A percentile compares a stretch with the other conserved stretches of the same genome.
Evolutionary conservation across 306 rosid genomes (phyloP).

Genomic region (Cucurbita pepo): DNA sequence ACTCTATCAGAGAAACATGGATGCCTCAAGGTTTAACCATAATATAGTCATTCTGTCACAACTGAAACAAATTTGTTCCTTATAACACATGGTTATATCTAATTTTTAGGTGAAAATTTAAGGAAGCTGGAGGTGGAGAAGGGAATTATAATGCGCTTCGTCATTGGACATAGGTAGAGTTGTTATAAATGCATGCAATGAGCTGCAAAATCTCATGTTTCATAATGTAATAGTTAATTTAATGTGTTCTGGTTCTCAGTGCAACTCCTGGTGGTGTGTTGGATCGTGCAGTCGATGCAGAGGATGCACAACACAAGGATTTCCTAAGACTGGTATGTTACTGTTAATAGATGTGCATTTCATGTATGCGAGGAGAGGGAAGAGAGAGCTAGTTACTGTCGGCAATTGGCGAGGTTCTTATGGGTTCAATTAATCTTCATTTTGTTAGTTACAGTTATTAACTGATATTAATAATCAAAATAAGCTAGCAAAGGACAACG

Average conservation of each 20-base stretch:
- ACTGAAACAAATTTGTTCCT: constrained; percentile 1
- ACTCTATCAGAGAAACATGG: constrained; percentile 51
- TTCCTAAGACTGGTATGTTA: constrained; percentile 37
- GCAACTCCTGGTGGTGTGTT: constrained; percentile 37
- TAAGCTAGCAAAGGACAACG: neutral
- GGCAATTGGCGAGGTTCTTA: neutral
- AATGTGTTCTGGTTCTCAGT: constrained; percentile 13
- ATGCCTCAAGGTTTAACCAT: constrained; percentile 32
- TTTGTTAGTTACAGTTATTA: neutral
- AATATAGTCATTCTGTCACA: neutral
- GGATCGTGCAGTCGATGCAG: constrained; percentile 49
- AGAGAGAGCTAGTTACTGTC: neutral
- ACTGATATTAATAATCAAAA: neutral
- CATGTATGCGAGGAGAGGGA: neutral
- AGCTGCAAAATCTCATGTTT: neutral
- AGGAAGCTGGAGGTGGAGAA: constrained; percentile 36
- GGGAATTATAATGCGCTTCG: constrained; percentile 45
- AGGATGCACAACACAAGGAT: constrained; percentile 31
- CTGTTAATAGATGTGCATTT: neutral
- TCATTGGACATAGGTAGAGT: constrained; percentile 41
- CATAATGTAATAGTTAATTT: neutral
- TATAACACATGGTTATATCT: neutral
- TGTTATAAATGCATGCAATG: neutral
- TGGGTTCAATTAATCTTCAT: neutral
- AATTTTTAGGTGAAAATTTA: constrained; percentile 20